Base-by-base conservation (phyloP, 1,284 basidiomycete genomes). In the Porodaedalea pini region DNA sequence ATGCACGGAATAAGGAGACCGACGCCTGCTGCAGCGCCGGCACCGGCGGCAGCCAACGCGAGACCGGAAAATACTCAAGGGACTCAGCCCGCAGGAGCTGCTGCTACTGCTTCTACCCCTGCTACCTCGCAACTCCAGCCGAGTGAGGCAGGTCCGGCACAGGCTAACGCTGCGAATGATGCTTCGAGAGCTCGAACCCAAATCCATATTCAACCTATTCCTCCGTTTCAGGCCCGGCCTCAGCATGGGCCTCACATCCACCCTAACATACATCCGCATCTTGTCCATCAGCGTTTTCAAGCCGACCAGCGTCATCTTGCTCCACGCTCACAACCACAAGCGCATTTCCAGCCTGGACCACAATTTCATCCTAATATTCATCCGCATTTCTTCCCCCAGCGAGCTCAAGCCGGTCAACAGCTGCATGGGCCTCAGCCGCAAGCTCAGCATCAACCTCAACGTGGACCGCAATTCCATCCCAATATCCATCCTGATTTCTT, bases 301-400 rank as follows among this genome's bases (percentile, higher is more conserved):
- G 25, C 45, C 2, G 25, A 29, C 45, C 45, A 17, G n/a, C 21
- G 10, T 4, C 45, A 29, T n/a, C 29, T 10, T n/a, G 7, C 45
- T 29, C 13, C 45, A 8, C 2, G 4, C 5, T 27, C 45, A 3
- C 23, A 13, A 34, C 7, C 6, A 13, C 7, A 34, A 34, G 13
- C 13, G 6, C 32, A 6, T 34, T 6, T 34, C n/a, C 61, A 58
- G 45, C 31, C 61, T 43, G 58, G 54, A 39, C 57, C 29, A 32
- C 55, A 59, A 44, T 60, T 50, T 21, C 32, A 61, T 34, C 32
- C 32, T 34, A 34, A 34, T 34, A 13, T 34, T 34, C 32, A 34
- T 34, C 32, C 32, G 32, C 32, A 6, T 34, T 34, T 34, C 32
- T 34, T 34, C 32, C 32, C 6, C 13, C 32, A 34, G 32, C 32